Percentiles rank a stretch among this genome's conserved stretches.
These are phyloP conservation scores for Aspergillus versicolor DNA, from an alignment of 2,329 filamentous ascomycete species.

Conservation along the genomic window DNA sequence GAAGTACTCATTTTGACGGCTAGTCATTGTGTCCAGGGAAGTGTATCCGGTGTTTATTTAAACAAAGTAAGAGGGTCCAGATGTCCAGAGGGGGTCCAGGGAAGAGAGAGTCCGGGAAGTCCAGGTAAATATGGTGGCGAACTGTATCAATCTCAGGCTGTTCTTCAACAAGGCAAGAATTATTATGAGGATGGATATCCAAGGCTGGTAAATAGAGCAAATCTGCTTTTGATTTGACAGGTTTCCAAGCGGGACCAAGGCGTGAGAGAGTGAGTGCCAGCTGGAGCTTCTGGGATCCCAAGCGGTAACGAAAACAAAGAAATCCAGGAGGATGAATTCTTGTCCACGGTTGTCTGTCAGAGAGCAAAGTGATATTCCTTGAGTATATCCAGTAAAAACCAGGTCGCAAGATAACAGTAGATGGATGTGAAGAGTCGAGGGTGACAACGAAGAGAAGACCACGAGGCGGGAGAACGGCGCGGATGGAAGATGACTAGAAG, in stretches of 20 bases:
- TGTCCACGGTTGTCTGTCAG: slow-evolving; percentile 16
- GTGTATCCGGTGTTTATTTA: slow-evolving; percentile 25
- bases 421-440: slow-evolving; percentile 2
- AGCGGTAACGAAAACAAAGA: slow-evolving; percentile 18
- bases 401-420: slow-evolving; percentile 14
- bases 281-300: slow-evolving; percentile 15
- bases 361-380: slow-evolving; percentile 8
- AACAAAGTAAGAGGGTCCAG: slow-evolving; percentile 27
- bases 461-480: slow-evolving; percentile 7
- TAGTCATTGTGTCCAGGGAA: slow-evolving; percentile 39
- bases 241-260: slow-evolving; percentile 16
- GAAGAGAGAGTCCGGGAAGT: slow-evolving; percentile 18
- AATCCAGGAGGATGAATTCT: slow-evolving; percentile 17
- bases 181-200: slow-evolving; percentile 24
- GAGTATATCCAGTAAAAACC: slow-evolving; percentile 15
- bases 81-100: slow-evolving; percentile 26
- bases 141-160: slow-evolving; percentile 15
- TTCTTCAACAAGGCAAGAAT: slow-evolving; percentile 23
- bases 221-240: slow-evolving; percentile 18
- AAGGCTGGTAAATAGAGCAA: slow-evolving; percentile 23
- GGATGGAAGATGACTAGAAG: slow-evolving; percentile 24
- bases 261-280: slow-evolving; percentile 13
- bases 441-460: slow-evolving; percentile 5
- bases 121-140: slow-evolving; percentile 18
- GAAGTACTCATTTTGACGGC: slow-evolving; percentile 71